Evolutionary conservation across 2,329 filamentous ascomycete genomes (phyloP).

Genomic region (Aureobasidium sp.): DNA sequence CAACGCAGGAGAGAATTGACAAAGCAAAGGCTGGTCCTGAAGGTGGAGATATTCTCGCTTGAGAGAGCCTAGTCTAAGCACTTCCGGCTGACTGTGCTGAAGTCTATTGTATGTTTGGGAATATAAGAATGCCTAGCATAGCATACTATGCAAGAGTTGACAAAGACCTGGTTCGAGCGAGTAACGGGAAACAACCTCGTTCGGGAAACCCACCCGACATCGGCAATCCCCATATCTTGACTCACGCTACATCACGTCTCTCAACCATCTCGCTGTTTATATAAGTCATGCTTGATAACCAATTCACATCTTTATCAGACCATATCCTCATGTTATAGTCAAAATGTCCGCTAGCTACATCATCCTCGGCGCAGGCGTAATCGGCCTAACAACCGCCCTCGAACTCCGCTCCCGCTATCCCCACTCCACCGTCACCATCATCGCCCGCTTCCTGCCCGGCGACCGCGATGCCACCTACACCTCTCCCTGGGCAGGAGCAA

Average conservation of each 20-base stretch:
- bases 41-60: constrained; percentile 19
- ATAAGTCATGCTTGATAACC: background rate
- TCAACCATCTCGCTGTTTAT: background rate
- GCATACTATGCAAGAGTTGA: too few species aligned
- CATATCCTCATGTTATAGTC: background rate
- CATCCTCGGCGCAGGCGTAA: constrained; percentile 45
- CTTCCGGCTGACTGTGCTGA: too few species aligned
- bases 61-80: background rate
- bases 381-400: constrained; percentile 55
- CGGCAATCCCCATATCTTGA: background rate
- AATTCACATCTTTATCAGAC: background rate
- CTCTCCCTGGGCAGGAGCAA: constrained; percentile 78
- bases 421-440: constrained; percentile 53
- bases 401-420: constrained; percentile 35
- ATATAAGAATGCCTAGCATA: too few species aligned
- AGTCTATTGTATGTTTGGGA: too few species aligned
- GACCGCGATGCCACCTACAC: constrained; percentile 82
- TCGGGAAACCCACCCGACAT: background rate
- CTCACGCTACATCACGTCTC: background rate
- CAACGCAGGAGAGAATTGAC: constrained; percentile 18
- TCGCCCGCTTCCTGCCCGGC: constrained; percentile 79
- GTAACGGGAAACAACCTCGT: too few species aligned
- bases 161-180: too few species aligned
- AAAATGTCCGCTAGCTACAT: constrained; percentile 30
- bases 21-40: constrained; percentile 17